Evolutionary conservation across 371 early-diverging fungal species (phyloP).

Genomic region (Blakeslea trispora): DNA sequence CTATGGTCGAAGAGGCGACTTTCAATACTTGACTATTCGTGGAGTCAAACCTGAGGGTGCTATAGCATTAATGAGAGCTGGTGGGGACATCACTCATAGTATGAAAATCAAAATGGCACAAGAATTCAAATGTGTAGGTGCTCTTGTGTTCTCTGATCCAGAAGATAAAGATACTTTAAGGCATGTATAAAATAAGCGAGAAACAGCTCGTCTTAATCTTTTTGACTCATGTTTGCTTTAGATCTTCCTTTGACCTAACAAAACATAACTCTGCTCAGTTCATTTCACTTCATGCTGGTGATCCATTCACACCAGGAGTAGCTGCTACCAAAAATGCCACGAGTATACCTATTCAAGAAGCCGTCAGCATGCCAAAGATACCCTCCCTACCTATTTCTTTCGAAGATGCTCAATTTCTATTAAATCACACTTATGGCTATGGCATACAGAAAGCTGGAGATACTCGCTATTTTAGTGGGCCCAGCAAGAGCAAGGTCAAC

Average conservation of each 20-base stretch:
- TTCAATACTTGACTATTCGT: constrained; percentile 44
- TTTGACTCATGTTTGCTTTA: background rate
- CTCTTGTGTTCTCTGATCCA: constrained; percentile 63
- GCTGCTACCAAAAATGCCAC: constrained; percentile 55
- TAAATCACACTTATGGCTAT: constrained; percentile 49
- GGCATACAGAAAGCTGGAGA: constrained; percentile 49
- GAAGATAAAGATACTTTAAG: constrained; percentile 21
- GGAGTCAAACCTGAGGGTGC: constrained; percentile 50
- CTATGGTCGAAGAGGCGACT: constrained; percentile 65
- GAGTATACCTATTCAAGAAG: constrained; percentile 32
- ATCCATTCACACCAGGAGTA: constrained; percentile 67
- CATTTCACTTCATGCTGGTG: constrained; percentile 51
- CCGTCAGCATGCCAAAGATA: constrained; percentile 52
- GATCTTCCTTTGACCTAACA: constrained; percentile 27
- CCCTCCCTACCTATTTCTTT: constrained; percentile 71
- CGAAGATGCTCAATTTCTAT: constrained; percentile 59
- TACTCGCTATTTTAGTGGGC: constrained; percentile 56
- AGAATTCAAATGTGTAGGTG: constrained; percentile 56
- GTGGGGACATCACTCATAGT: constrained; percentile 56
- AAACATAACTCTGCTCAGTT: constrained; percentile 64
- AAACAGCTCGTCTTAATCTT: too few relatives aligned
- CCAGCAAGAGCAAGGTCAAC: constrained; percentile 48
- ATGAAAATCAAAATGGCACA: constrained; percentile 67
- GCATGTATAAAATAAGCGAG: too few relatives aligned
- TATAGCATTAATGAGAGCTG: constrained; percentile 65